A percentile compares a stretch with the other conserved stretches of the same genome.
Evolutionary conservation across 225 moss, liverwort and hornwort species (phyloP).

Genomic region (Polytrichum commune): DNA sequence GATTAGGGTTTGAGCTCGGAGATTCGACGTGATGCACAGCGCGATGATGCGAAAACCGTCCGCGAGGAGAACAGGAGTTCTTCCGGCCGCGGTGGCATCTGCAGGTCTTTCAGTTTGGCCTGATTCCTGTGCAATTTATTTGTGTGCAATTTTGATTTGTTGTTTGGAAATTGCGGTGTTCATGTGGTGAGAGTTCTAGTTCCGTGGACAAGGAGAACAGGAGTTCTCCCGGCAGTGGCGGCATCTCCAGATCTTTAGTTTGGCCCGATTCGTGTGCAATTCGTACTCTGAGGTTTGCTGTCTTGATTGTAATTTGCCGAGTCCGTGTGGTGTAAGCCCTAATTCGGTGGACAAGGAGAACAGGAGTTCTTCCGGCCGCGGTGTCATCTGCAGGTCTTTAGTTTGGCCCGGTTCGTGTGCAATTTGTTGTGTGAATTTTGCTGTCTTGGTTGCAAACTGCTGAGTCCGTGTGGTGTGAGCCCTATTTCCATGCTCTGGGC

Average conservation of each 20-base stretch:
- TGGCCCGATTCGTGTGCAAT: not conserved
- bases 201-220: constrained; percentile 24
- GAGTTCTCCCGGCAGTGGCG: constrained; percentile 64
- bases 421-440: not conserved
- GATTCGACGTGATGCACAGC: not conserved
- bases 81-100: constrained; percentile 66
- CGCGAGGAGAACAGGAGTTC: constrained; percentile 57
- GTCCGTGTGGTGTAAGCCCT: not conserved
- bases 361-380: constrained; percentile 67
- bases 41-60: constrained; percentile 67
- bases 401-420: not conserved
- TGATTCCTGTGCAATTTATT: not conserved
- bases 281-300: constrained; percentile 10
- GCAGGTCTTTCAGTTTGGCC: constrained; percentile 37
- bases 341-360: constrained; percentile 14
- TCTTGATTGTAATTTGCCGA: not conserved
- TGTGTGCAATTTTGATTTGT: constrained; percentile 9
- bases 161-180: not conserved
- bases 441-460: not conserved
- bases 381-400: constrained; percentile 58
- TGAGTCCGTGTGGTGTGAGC: not conserved
- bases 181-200: not conserved
- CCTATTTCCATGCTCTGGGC: not conserved
- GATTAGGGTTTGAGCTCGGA: constrained; percentile 1
- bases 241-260: constrained; percentile 53